These are phyloP conservation scores for Waltergamsia citrina DNA, from an alignment of 2,329 filamentous ascomycete genomes.

Conservation along the genomic window DNA sequence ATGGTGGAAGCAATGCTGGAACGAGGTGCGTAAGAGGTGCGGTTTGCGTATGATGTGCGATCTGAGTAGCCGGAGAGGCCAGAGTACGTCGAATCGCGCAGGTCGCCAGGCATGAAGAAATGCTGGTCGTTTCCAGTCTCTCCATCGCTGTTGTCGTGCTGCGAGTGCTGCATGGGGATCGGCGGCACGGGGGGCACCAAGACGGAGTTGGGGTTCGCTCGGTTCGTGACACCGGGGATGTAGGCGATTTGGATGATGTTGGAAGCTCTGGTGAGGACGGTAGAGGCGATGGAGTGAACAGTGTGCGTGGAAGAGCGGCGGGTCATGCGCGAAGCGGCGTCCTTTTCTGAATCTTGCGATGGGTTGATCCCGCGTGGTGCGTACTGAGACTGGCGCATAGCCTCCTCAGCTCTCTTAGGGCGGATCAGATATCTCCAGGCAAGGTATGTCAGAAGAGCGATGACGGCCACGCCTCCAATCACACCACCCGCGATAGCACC, in stretches of 20 bases:
- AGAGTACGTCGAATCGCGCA: slow-evolving; percentile 87
- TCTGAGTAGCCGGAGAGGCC: slow-evolving; percentile 57
- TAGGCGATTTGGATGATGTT: slow-evolving; percentile 99
- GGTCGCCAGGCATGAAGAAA: slow-evolving; percentile 86
- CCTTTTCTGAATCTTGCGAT: slow-evolving; percentile 37
- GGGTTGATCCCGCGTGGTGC: slow-evolving; percentile 22
- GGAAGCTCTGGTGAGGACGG: slow-evolving; percentile 87
- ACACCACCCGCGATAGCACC: slow-evolving; percentile 91
- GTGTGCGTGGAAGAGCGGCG: slow-evolving; percentile 70
- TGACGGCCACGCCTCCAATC: slow-evolving; percentile 68
- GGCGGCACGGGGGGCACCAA: slow-evolving; percentile 90
- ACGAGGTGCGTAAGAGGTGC: slow-evolving; percentile 48
- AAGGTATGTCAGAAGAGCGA: slow-evolving; percentile 68
- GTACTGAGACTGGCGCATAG: slow-evolving; percentile 37
- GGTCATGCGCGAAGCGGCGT: slow-evolving; percentile 29
- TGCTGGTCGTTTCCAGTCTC: slow-evolving; percentile 64
- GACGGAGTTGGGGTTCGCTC: slow-evolving; percentile 73
- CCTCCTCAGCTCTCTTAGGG: slow-evolving; percentile 56
- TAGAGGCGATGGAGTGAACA: slow-evolving; percentile 89
- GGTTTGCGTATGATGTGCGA: slow-evolving; percentile 47
- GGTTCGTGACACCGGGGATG: slow-evolving; percentile 92
- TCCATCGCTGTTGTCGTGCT: slow-evolving; percentile 23
- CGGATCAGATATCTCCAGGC: slow-evolving; percentile 86
- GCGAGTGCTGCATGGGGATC: slow-evolving; percentile 61
- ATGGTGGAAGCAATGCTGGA: slow-evolving; percentile 86